A percentile compares a stretch with the other conserved stretches of the same genome.
Evolutionary conservation across 805 yeast species (phyloP).

Genomic region (Torulaspora delbrueckii): DNA sequence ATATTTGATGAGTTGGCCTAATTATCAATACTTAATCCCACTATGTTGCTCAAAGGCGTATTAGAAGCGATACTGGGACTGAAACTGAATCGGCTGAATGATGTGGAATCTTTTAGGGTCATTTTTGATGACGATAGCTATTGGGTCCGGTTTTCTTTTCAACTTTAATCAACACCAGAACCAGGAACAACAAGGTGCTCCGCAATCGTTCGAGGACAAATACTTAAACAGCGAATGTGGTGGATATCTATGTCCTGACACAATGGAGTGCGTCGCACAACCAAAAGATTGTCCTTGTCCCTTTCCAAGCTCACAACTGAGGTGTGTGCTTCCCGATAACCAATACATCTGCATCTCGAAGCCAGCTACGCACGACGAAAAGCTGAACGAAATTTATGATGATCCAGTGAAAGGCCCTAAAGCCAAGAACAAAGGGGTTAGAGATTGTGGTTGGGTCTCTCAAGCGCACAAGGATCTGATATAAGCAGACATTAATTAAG

Average conservation of each 20-base stretch:
- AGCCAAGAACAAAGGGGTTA: conserved; percentile 43
- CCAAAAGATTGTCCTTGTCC: conserved; percentile 85
- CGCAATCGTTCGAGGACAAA: conserved; percentile 34
- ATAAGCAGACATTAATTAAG: conserved; percentile 19
- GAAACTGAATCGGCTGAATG: not conserved
- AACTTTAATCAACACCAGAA: conserved; percentile 36
- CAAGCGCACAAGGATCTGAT: conserved; percentile 57
- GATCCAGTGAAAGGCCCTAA: conserved; percentile 47
- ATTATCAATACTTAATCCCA: not conserved
- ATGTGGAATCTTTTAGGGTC: not conserved
- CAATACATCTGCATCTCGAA: conserved; percentile 78
- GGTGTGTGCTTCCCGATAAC: conserved; percentile 67
- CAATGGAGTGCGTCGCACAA: conserved; percentile 66
- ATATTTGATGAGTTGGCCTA: not conserved
- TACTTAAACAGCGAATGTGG: conserved; percentile 47
- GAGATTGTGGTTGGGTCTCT: conserved; percentile 84
- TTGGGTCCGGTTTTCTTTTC: conserved; percentile 28
- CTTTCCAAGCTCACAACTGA: conserved; percentile 76
- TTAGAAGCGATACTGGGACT: not conserved
- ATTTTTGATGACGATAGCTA: not conserved
- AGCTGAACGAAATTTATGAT: conserved; percentile 35
- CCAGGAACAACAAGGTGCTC: conserved; percentile 35
- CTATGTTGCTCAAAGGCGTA: too few relatives aligned
- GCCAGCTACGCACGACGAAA: conserved; percentile 51
- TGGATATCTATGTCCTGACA: conserved; percentile 75